Percentiles rank a stretch among this genome's conserved stretches.
Evolutionary conservation across 768 basidiomycete genomes (phyloP).

Genomic region (Hygrophoropsis aurantiaca): DNA sequence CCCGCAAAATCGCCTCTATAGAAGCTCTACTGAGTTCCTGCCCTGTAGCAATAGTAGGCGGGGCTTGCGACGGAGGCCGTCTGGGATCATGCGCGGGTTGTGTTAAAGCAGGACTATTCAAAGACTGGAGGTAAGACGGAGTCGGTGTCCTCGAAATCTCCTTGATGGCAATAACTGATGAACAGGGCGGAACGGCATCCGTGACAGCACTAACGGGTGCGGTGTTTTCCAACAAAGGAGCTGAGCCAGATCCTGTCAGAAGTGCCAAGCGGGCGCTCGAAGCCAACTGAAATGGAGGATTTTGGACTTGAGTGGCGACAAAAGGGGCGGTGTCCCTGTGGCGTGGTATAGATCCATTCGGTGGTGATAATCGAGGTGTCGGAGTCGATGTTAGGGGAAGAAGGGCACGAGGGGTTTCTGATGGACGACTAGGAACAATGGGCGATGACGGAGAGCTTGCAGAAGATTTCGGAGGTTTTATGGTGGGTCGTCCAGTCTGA

Average conservation of each 20-base stretch:
- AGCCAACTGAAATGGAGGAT: constrained; percentile 15
- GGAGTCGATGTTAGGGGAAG: not conserved
- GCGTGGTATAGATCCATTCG: too few relatives aligned
- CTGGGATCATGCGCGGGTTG: not conserved
- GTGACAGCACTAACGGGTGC: constrained; percentile 34
- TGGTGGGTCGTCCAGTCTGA: not conserved
- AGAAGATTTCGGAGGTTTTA: too few relatives aligned
- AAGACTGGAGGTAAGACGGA: not conserved
- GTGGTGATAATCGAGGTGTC: too few relatives aligned
- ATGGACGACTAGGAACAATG: too few relatives aligned
- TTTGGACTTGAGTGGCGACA: constrained; percentile 8
- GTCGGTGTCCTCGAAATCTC: not conserved
- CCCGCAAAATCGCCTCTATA: not conserved
- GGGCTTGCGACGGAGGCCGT: not conserved
- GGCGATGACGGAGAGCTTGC: too few relatives aligned
- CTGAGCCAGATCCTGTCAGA: not conserved
- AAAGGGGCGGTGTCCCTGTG: too few relatives aligned
- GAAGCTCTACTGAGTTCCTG: not conserved
- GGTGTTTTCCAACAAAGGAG: constrained; percentile 21
- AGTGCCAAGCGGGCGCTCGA: constrained; percentile 8
- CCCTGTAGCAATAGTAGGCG: not conserved
- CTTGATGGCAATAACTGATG: not conserved
- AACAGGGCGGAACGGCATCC: constrained; percentile 17
- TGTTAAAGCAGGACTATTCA: not conserved
- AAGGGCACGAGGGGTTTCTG: too few relatives aligned